These are phyloP conservation scores for Dactylonectria macrodidyma DNA, from an alignment of 2,329 filamentous ascomycete genomes.

Conservation along the genomic window DNA sequence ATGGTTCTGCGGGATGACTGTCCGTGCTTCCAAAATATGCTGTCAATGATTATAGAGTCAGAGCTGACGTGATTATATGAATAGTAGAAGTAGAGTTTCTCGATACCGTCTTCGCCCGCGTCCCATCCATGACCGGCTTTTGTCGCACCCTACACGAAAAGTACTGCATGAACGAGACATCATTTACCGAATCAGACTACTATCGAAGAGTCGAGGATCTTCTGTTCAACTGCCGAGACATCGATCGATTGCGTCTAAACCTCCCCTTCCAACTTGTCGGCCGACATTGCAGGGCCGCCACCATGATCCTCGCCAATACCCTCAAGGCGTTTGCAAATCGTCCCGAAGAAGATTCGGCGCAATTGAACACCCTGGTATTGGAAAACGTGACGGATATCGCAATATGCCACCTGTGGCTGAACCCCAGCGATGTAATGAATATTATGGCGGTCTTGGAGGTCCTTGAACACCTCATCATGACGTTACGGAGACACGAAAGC, in stretches of 20 bases:
- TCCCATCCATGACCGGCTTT: conserved; percentile 63
- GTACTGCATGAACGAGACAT: conserved; percentile 64
- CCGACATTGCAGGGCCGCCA: conserved; percentile 61
- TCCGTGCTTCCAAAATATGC: conserved; percentile 45
- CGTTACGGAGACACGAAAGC: conserved; percentile 61
- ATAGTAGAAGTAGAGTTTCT: conserved; percentile 66
- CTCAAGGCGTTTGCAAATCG: conserved; percentile 63
- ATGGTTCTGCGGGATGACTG: conserved; percentile 68
- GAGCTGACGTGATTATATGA: conserved; percentile 32
- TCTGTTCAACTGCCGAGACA: conserved; percentile 60
- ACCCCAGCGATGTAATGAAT: conserved; percentile 66
- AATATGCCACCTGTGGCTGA: conserved; percentile 64
- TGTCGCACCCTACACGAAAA: conserved; percentile 59
- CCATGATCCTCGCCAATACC: conserved; percentile 67
- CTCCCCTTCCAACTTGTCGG: conserved; percentile 67
- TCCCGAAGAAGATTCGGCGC: conserved; percentile 59
- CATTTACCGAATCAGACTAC: conserved; percentile 67
- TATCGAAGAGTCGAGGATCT: conserved; percentile 57
- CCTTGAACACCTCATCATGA: conserved; percentile 63
- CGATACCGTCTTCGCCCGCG: conserved; percentile 59
- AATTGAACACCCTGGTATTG: conserved; percentile 62
- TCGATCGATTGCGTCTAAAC: conserved; percentile 64
- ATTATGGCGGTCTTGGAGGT: conserved; percentile 59
- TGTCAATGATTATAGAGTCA: not conserved
- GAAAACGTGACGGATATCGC: conserved; percentile 66